Base-by-base conservation (phyloP, 2,329 filamentous ascomycete genomes). In the Raffaelea deltoideospora region DNA sequence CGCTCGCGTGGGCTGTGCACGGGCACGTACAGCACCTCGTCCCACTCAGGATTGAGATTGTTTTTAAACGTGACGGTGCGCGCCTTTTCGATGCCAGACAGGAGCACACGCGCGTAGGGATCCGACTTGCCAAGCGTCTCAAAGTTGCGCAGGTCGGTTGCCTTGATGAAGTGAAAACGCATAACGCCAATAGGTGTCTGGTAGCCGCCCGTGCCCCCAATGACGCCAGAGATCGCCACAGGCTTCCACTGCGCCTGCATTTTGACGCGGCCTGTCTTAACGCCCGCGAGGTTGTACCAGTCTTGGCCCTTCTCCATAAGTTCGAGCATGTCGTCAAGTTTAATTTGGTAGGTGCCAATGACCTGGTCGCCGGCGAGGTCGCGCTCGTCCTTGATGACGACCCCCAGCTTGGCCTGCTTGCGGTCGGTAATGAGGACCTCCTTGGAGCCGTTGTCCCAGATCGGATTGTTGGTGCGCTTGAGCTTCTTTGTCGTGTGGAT, bases 101-200 rank as follows among this genome's bases (percentile, higher is more conserved):
- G 69, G 37, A 95, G 59, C 2, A 96, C 80, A 30, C 88, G 79
- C 18, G 78, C 83, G 50, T 98, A 98, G 0, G 90, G 85, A 56
- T 98, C 92, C 1, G 90, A 96, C 59, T 96, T 96, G 58, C 90
- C 90, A 56, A 98, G 74, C 3, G 85, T 84, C 58, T 98, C 90
- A 37, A 95, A 70, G 55, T 98, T 98, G 41, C 86, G 82, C 31
- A 98, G 69, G 48, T 87, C 75, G 34, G 68, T 72, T 22, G 85
- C 90, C 50, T 73, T 77, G 60, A 83, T 73, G 64, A 96, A 88
- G 57, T 98, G 87, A 46, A 98, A 67, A 43, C 90, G 79, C 76
- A 96, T 84, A 18, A 98, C 86, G 58, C 90, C 90, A 45, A 98
- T 83, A 0, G 90, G 90, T 2, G 83, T 88, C 41, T 92, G 68